Evolutionary conservation across 2,329 filamentous ascomycete genomes (phyloP), one percentile per base, ranked within the genome.

Genomic region (Cladophialophora bantiana): DNA sequence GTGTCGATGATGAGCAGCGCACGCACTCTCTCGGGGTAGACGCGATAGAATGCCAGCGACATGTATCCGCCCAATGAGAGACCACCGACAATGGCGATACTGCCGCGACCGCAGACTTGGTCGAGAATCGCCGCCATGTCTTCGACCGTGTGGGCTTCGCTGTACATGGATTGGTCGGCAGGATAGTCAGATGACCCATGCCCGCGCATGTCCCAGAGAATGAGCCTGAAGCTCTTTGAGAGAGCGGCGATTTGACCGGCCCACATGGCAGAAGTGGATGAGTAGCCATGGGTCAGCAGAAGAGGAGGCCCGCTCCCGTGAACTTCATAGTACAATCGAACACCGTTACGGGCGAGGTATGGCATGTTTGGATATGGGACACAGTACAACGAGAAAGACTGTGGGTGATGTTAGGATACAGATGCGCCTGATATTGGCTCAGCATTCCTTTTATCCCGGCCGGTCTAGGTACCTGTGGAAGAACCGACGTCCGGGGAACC

Each of bases 161-260:
- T 69, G 61, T 71, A 71, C 15, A 20, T 42, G 1, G 53, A 13
- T 26, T 32, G 59, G 34, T 67, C 67, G 20, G 42, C 1, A 3
- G 67, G 69, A 35, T 66, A 69, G 45, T 65, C 59, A 10, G 52
- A 60, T 7, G 48, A 62, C 48, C 69, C 69, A 55, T 71, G 69
- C 12, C 69, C 69, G 31, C 69, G 64, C 69, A 71, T 71, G 65
- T 71, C 69, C 69, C 69, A 71, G 34, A 65, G 59, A 15, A 71
- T 62, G 7, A 71, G 59, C 35, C 34, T 52, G 64, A 69, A 60
- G 18, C 56, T 6, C 40, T 59, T 52, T 5, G 69, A 71, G 31
- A 71, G 55, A 3, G 64, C n/a, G 15, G 36, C 54, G 40, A 71
- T 50, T 40, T 71, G 69, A 7, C 52, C 64, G 7, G 31, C 15